Percentiles rank a stretch among this genome's conserved stretches.
Evolutionary conservation across 495 filamentous ascomycete species (phyloP).

Genomic region (Cudoniella acicularis): DNA sequence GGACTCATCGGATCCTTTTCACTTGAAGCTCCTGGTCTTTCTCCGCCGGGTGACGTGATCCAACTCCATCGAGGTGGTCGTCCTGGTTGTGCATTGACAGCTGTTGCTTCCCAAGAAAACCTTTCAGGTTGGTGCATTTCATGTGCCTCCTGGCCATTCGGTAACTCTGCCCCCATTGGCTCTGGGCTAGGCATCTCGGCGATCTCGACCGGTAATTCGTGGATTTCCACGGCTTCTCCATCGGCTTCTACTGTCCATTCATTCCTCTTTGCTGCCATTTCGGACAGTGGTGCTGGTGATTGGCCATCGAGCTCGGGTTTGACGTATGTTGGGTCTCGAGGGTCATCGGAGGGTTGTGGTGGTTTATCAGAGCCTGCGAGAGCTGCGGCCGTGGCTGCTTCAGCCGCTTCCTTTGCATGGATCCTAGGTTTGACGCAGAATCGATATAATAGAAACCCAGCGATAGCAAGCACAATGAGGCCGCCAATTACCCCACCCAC

Average conservation of each 20-base stretch:
- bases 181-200: background rate
- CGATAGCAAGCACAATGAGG: background rate
- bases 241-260: background rate
- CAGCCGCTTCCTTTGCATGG: background rate
- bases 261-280: background rate
- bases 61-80: background rate
- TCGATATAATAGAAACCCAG: background rate
- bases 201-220: background rate
- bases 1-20: constrained; percentile 1
- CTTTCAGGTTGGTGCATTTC: background rate
- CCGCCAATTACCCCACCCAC: background rate
- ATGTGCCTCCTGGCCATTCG: background rate
- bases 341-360: background rate
- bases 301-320: background rate
- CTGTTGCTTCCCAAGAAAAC: background rate
- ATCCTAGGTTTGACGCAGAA: constrained; percentile 8
- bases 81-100: background rate
- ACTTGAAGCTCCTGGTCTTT: background rate
- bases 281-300: background rate
- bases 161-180: background rate
- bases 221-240: background rate
- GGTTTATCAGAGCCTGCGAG: background rate
- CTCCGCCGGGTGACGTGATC: background rate
- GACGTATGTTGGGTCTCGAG: background rate
- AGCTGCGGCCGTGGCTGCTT: background rate